These are phyloP conservation scores for Chalaropsis ovoidea DNA, from an alignment of 2,329 filamentous ascomycete species.

Conservation along the genomic window DNA sequence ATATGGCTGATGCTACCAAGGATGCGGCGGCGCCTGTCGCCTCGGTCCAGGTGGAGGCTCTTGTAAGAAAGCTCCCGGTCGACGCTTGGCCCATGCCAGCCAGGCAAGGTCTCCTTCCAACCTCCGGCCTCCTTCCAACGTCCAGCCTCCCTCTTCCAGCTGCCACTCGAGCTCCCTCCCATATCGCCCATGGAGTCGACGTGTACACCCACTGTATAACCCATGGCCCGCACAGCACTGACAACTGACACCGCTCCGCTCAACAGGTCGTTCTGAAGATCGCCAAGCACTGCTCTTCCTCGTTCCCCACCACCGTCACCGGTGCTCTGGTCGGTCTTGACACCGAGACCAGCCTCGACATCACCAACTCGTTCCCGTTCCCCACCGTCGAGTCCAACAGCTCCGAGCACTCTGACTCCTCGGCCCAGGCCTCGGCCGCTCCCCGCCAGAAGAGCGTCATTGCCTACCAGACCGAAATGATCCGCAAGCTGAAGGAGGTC, in stretches of 20 bases:
- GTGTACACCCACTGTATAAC: not conserved
- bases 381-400: conserved; percentile 65
- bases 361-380: conserved; percentile 94
- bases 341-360: conserved; percentile 64
- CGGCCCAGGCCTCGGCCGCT: conserved; percentile 70
- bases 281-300: conserved; percentile 83
- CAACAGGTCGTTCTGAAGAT: conserved; percentile 88
- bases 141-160: not conserved
- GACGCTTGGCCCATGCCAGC: conserved; percentile 32
- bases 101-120: conserved; percentile 28
- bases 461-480: conserved; percentile 90
- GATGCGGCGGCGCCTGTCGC: conserved; percentile 56
- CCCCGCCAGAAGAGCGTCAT: conserved; percentile 86
- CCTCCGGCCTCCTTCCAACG: not conserved
- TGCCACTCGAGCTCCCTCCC: not conserved
- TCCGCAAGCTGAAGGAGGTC: conserved; percentile 89
- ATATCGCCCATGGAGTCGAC: not conserved
- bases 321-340: conserved; percentile 93
- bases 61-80: conserved; percentile 50
- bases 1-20: conserved; percentile 51
- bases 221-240: conserved; percentile 3
- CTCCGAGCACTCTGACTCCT: conserved; percentile 62
- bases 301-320: conserved; percentile 80
- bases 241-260: not conserved
- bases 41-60: conserved; percentile 85